Evolutionary conservation across 2,329 filamentous ascomycete species (phyloP), one percentile per base, ranked within the genome.

Genomic region (Nigrograna mackinnonii): DNA sequence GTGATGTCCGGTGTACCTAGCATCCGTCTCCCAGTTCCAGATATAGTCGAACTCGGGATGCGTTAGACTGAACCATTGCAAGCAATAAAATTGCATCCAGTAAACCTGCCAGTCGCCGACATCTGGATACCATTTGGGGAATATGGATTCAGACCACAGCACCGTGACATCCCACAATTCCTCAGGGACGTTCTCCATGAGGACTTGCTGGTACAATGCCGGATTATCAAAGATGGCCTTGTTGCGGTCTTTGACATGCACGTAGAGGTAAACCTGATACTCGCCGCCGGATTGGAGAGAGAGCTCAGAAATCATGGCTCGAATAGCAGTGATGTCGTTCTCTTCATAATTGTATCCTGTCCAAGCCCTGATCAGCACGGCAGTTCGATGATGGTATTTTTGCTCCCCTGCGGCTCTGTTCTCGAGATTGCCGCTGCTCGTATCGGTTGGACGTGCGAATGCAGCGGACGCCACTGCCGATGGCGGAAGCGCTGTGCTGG

Each of bases 21-120:
- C 84, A 60, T 94, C 88, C 70, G 90, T 87, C 62, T 94, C 89
- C 88, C 87, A 91, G 64, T 92, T 91, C 87, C 89, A 76, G 54
- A 90, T 78, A 56, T 81, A 90, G 54, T 91, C 86, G 51, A 88
- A 94, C 56, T 92, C 83, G 0, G 87, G 87, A 56, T 90, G 85
- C 37, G 86, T 85, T 57, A 86, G 79, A 44, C 82, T 82, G 60
- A 91, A 91, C 68, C 85, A 85, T 61, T 91, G 87, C 2, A 91
- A 77, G 5, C 86, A 85, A 52, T 89, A 77, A 75, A 85, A 89
- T 57, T 89, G 85, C 21, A 73, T 68, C 71, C 72, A 76, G 55
- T 76, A 75, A 6, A 75, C 72, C 43, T 75, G 69, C 69, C 71
- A 76, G 44, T 76, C 72, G 26, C 64, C 68, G 28, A 78, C 66